Percentiles rank a stretch among this genome's conserved stretches.
These are phyloP conservation scores for Hordeum vulgare DNA, from an alignment of 176 grass and related monocot species.

Conservation along the genomic window MorexV3_pseudomolecules_assembly NC_058518.1:152411593-152412092, in stretches of 20 bases:
- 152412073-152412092: conserved; percentile 79
- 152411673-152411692: conserved; percentile 83
- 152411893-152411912: conserved; percentile 43
- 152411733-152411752: conserved; percentile 71
- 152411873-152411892: conserved; percentile 70
- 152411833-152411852: conserved; percentile 59
- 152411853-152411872: conserved; percentile 65
- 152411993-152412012: conserved; percentile 56
- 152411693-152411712: conserved; percentile 80
- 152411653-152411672: conserved; percentile 53
- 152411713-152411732: conserved; percentile 57
- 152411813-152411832: conserved; percentile 56
- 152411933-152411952: conserved; percentile 25
- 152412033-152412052: conserved; percentile 61
- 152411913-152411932: conserved; percentile 23
- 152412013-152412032: conserved; percentile 49
- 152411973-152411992: conserved; percentile 33
- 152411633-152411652: conserved; percentile 47
- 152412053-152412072: conserved; percentile 81
- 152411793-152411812: conserved; percentile 34
- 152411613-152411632: conserved; percentile 56
- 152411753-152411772: conserved; percentile 64
- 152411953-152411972: conserved; percentile 23
- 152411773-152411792: conserved; percentile 76
- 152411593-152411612: conserved; percentile 59